These are phyloP conservation scores for Rhizopogon salebrosus DNA, from an alignment of 768 basidiomycete species.

Conservation along the genomic window DNA sequence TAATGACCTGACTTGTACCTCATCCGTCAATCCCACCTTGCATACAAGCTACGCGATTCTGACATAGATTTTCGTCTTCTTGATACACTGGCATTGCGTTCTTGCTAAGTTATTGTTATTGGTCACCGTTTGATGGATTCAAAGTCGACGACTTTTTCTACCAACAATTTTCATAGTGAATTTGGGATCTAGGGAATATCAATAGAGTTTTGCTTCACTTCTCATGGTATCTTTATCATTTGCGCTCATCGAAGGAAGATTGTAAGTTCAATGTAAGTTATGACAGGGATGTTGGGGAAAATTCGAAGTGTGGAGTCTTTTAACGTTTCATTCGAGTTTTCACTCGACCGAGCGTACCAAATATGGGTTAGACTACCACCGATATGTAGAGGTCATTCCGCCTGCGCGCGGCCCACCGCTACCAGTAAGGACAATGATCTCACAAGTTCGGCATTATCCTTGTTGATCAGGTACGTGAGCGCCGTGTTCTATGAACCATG, in stretches of 20 bases:
- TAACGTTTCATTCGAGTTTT: conserved; percentile 4
- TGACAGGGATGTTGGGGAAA: neutral
- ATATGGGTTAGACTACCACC: conserved; percentile 10
- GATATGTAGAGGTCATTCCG: neutral
- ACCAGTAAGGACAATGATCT: no score
- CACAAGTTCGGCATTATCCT: neutral
- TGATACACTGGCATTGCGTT: conserved; percentile 1
- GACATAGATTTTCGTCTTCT: conserved; percentile 6
- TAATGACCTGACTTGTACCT: conserved; percentile 21
- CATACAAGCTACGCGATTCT: conserved; percentile 1
- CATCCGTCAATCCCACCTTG: conserved; percentile 15
- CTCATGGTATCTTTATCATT: conserved; percentile 4
- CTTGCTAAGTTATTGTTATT: neutral
- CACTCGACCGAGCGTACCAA: conserved; percentile 24
- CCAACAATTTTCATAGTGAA: conserved; percentile 2
- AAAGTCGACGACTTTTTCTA: neutral
- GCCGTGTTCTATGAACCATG: neutral
- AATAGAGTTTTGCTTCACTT: conserved; percentile 4
- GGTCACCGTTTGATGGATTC: no score
- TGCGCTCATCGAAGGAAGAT: neutral
- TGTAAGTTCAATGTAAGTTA: no score
- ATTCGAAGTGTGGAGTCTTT: neutral
- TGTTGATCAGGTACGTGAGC: conserved; percentile 1
- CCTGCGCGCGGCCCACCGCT: no score
- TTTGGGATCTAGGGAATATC: conserved; percentile 4